phyloP scores from a whole-genome alignment of 768 basidiomycete genomes.

The Tricholoma furcatifolium region DNA sequence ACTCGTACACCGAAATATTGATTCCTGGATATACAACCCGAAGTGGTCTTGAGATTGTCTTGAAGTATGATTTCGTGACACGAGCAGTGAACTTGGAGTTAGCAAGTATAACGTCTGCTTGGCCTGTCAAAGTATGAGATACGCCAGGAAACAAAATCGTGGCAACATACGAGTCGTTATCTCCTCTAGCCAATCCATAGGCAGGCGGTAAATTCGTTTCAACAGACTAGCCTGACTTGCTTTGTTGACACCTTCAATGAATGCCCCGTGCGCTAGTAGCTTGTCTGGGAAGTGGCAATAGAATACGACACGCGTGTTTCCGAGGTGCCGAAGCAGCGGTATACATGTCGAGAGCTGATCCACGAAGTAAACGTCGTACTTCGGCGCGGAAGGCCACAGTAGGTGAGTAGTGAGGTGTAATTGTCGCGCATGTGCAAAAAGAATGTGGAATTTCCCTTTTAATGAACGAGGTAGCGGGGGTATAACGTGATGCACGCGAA shows the following conservation, averaged over 20 bases:
- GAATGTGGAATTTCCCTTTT: conserved; percentile 80
- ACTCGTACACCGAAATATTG: conserved; percentile 72
- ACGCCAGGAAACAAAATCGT: background rate
- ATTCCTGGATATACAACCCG: conserved; percentile 96
- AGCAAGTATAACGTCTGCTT: conserved; percentile 87
- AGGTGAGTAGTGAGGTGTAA: conserved; percentile 75
- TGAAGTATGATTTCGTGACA: conserved; percentile 76
- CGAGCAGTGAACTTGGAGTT: conserved; percentile 91
- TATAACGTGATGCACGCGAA: conserved; percentile 68
- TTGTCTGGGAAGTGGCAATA: conserved; percentile 99
- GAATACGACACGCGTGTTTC: conserved; percentile 83
- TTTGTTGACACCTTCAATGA: conserved; percentile 50
- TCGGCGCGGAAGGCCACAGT: conserved; percentile 43
- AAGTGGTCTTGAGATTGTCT: conserved; percentile 58
- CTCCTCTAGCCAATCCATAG: conserved; percentile 91
- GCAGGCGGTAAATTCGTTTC: conserved; percentile 78
- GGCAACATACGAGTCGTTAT: conserved; percentile 71
- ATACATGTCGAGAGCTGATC: conserved; percentile 95
- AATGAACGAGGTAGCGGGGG: conserved; percentile 82
- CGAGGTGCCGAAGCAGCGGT: conserved; percentile 71
- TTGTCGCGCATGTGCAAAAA: conserved; percentile 87
- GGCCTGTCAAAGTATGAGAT: conserved; percentile 46
- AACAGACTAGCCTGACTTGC: conserved; percentile 47
- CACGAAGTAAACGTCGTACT: conserved; percentile 87
- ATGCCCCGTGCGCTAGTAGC: conserved; percentile 72